phyloP scores from a whole-genome alignment of 2,329 filamentous ascomycete species.

The Cyclaneusma minus region DNA sequence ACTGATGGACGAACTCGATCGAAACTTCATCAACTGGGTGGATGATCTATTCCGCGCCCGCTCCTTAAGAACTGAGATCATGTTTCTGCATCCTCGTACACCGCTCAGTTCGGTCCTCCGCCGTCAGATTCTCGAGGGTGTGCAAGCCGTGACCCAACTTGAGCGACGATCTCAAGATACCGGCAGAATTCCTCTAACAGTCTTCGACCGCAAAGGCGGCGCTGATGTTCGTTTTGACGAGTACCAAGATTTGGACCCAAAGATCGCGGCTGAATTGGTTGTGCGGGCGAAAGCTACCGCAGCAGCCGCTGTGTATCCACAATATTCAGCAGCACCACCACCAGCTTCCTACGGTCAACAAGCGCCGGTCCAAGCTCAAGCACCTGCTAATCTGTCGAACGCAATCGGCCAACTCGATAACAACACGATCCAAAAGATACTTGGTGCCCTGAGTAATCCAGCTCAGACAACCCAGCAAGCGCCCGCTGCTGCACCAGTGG shows the following conservation, averaged over 20 bases:
- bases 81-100: constrained; percentile 64
- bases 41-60: constrained; percentile 59
- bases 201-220: constrained; percentile 72
- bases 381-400: constrained; percentile 38
- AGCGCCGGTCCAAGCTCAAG: constrained; percentile 18
- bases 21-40: constrained; percentile 72
- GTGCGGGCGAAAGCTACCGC: constrained; percentile 44
- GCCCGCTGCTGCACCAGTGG: constrained; percentile 12
- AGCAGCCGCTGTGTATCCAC: constrained; percentile 15
- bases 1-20: constrained; percentile 59
- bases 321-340: constrained; percentile 20
- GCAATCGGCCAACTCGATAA: constrained; percentile 55
- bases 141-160: constrained; percentile 69
- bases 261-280: constrained; percentile 68
- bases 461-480: constrained; percentile 11
- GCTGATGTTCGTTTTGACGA: constrained; percentile 71
- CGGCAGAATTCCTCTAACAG: constrained; percentile 64
- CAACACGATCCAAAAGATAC: constrained; percentile 52
- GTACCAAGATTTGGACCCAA: constrained; percentile 69
- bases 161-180: constrained; percentile 51
- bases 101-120: constrained; percentile 67
- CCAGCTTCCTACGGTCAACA: constrained; percentile 18
- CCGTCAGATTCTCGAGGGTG: constrained; percentile 75
- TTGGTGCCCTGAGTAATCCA: constrained; percentile 35
- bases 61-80: constrained; percentile 60